These are phyloP conservation scores for Didymosphaeria variabile DNA, from an alignment of 2,329 filamentous ascomycete species.

Conservation along the genomic window DNA sequence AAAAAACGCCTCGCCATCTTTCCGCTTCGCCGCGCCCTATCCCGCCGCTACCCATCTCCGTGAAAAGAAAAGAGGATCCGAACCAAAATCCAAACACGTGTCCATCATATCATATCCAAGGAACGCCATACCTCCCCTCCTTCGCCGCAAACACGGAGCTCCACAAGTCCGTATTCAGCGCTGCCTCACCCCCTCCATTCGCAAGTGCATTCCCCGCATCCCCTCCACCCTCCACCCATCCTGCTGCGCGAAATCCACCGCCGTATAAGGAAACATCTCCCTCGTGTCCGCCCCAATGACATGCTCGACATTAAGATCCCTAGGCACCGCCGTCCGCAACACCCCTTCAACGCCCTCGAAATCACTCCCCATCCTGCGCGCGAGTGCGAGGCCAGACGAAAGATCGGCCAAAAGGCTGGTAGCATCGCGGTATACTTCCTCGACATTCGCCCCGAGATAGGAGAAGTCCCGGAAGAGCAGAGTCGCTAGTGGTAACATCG, in stretches of 20 bases:
- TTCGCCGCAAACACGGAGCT: conserved; percentile 15
- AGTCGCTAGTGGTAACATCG: conserved; percentile 32
- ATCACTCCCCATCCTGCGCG: conserved; percentile 33
- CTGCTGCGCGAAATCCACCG: conserved; percentile 29
- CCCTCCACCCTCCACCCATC: not conserved
- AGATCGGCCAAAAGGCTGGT: conserved; percentile 27
- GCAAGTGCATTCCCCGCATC: not conserved
- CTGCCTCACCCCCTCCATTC: not conserved
- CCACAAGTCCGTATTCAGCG: conserved; percentile 15
- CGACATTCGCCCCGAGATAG: conserved; percentile 18
- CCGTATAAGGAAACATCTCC: conserved; percentile 36
- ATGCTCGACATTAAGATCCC: not conserved
- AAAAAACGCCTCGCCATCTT: not conserved
- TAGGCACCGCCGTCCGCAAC: not conserved
- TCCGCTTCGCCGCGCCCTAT: too few relatives aligned
- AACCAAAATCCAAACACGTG: not conserved
- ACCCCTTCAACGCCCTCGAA: conserved; percentile 21
- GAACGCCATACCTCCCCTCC: conserved; percentile 20
- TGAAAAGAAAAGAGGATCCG: not conserved
- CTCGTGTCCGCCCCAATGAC: conserved; percentile 24
- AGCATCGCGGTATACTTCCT: conserved; percentile 25
- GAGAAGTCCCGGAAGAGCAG: conserved; percentile 28
- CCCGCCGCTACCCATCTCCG: too few relatives aligned
- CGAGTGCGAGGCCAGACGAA: conserved; percentile 24
- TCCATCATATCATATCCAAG: conserved; percentile 30